Evolutionary conservation across 208 protist genomes (phyloP).

Genomic region (Kentomonas sorsogonicus): DNA sequence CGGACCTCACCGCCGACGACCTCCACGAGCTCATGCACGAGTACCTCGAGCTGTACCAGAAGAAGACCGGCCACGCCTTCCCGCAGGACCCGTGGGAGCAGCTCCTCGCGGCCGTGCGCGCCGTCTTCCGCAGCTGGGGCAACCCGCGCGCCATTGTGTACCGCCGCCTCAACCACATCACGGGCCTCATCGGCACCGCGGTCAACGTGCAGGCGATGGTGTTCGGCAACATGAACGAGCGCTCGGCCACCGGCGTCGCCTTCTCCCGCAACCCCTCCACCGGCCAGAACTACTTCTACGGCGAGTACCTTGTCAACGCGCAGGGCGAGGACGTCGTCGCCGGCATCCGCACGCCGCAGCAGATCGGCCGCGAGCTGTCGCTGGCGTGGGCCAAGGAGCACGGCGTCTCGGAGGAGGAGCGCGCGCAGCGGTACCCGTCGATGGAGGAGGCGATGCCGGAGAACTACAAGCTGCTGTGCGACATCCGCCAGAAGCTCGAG

Average conservation of each 20-base stretch:
- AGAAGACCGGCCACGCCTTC: constrained; percentile 68
- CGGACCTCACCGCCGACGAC: constrained; percentile 76
- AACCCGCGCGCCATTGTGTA: constrained; percentile 90
- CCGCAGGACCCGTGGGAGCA: constrained; percentile 88
- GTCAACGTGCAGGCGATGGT: constrained; percentile 95
- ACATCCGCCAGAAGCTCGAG: constrained; percentile 80
- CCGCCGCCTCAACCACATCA: constrained; percentile 89
- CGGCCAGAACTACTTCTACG: constrained; percentile 91
- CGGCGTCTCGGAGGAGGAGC: constrained; percentile 60
- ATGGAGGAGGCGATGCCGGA: constrained; percentile 88
- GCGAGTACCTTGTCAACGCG: constrained; percentile 94
- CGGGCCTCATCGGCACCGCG: constrained; percentile 87
- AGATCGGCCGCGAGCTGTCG: constrained; percentile 59
- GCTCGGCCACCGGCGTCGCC: constrained; percentile 91
- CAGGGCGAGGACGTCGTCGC: constrained; percentile 96
- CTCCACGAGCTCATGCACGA: constrained; percentile 65
- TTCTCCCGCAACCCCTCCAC: constrained; percentile 93
- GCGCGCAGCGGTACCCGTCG: constrained; percentile 47
- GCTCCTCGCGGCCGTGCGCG: constrained; percentile 78
- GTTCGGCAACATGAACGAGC: constrained; percentile 92
- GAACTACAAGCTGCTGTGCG: constrained; percentile 80
- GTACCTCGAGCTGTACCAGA: constrained; percentile 64
- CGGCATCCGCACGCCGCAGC: constrained; percentile 92
- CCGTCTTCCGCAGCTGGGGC: constrained; percentile 92
- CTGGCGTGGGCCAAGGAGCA: constrained; percentile 71